A percentile compares a stretch with the other conserved stretches of the same genome.
These are phyloP conservation scores for Candida alai DNA, from an alignment of 805 yeast genomes.

Conservation along the genomic window DNA sequence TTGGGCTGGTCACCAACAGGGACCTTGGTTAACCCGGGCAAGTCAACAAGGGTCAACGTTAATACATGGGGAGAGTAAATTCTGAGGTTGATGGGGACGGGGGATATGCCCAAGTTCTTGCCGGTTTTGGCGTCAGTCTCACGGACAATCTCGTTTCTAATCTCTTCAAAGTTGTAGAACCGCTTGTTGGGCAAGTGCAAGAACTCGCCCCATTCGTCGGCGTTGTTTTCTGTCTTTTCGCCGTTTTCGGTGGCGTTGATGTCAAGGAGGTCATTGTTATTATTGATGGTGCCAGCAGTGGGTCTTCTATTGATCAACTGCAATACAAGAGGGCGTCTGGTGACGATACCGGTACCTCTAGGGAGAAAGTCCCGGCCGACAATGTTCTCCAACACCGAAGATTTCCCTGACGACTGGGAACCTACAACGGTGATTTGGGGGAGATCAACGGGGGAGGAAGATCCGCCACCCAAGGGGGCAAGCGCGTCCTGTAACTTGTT, in stretches of 20 bases:
- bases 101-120: conserved; percentile 80
- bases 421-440: conserved; percentile 97
- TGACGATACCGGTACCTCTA: conserved; percentile 89
- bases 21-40: conserved; percentile 96
- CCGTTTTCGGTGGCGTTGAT: conserved; percentile 44
- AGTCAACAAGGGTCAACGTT: conserved; percentile 89
- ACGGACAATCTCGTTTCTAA: conserved; percentile 83
- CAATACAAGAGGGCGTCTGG: conserved; percentile 80
- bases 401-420: conserved; percentile 85
- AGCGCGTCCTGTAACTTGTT: conserved; percentile 94
- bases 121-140: conserved; percentile 87
- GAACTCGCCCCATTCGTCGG: conserved; percentile 96
- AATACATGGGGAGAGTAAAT: conserved; percentile 92
- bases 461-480: conserved; percentile 90
- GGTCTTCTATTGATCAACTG: conserved; percentile 74
- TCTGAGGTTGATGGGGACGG: conserved; percentile 89
- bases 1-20: conserved; percentile 99
- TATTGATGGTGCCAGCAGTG: conserved; percentile 12
- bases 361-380: conserved; percentile 91
- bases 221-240: conserved; percentile 61
- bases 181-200: conserved; percentile 86
- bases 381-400: conserved; percentile 84
- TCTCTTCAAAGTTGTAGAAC: conserved; percentile 83
- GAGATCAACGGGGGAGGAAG: conserved; percentile 83
- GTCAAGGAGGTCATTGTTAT: conserved; percentile 37